phyloP scores from a whole-genome alignment of 345 rosid species.

The Hirschfeldia incana region DNA sequence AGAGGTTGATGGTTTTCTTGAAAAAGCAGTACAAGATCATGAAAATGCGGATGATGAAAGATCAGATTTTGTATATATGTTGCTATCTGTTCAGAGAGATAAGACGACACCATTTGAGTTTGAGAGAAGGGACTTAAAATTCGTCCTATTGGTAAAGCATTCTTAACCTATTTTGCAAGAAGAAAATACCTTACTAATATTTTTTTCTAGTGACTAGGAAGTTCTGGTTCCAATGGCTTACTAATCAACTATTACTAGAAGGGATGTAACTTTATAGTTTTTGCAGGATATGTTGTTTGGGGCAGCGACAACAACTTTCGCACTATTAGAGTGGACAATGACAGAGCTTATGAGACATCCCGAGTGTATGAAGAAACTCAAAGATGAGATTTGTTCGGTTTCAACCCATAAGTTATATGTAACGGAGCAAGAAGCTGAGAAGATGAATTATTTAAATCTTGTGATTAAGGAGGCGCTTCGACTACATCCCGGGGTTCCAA shows the following conservation, averaged over 20 bases:
- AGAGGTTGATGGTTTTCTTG: background rate
- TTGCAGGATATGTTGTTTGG: slow-evolving; percentile 12
- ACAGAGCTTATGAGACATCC: slow-evolving; percentile 12
- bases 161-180: background rate
- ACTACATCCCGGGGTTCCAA: slow-evolving; percentile 22
- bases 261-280: too few species aligned
- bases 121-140: background rate
- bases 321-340: slow-evolving; percentile 9
- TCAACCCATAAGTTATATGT: background rate
- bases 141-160: background rate
- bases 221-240: background rate
- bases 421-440: background rate
- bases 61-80: background rate
- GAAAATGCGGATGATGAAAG: background rate
- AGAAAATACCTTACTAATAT: background rate
- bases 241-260: too few species aligned
- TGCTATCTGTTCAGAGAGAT: slow-evolving; percentile 6
- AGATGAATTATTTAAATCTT: background rate
- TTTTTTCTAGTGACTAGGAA: background rate
- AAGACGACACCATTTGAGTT: background rate
- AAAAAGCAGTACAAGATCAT: slow-evolving; percentile 17
- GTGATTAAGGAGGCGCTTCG: slow-evolving; percentile 37
- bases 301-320: background rate
- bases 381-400: background rate
- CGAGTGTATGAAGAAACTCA: background rate